A percentile compares a stretch with the other conserved stretches of the same genome.
Evolutionary conservation across 768 basidiomycete genomes (phyloP).

Genomic region (Leccinellum albellum): DNA sequence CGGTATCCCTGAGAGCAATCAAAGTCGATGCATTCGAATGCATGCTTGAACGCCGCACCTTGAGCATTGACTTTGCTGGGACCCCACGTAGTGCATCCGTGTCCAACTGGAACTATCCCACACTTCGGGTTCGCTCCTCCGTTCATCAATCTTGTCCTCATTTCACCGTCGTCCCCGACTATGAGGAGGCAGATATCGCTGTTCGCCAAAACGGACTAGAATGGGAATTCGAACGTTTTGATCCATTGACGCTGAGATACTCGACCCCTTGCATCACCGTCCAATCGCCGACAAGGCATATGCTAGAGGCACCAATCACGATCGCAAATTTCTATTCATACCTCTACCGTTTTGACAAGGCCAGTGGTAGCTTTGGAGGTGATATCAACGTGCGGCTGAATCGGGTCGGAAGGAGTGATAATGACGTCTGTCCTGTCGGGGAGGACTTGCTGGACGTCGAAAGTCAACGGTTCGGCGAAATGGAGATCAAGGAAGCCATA

Average conservation of each 20-base stretch:
- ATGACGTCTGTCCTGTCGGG: slow-evolving; percentile 4
- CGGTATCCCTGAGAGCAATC: slow-evolving; percentile 9
- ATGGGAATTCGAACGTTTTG: slow-evolving; percentile 18
- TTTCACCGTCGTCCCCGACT: slow-evolving; percentile 6
- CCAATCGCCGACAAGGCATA: background rate
- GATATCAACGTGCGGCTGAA: slow-evolving; percentile 10
- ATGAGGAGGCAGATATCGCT: slow-evolving; percentile 9
- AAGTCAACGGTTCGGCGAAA: background rate
- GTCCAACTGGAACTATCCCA: slow-evolving; percentile 10
- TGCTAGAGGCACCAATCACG: slow-evolving; percentile 3
- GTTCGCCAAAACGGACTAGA: background rate
- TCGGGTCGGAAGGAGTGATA: background rate
- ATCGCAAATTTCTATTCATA: slow-evolving; percentile 21
- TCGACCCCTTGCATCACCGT: slow-evolving; percentile 4
- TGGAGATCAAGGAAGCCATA: slow-evolving; percentile 10
- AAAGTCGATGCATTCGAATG: slow-evolving; percentile 12
- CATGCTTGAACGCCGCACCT: slow-evolving; percentile 9
- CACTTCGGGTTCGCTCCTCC: slow-evolving; percentile 7
- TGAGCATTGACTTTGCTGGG: background rate
- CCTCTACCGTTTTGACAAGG: slow-evolving; percentile 15
- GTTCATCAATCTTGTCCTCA: background rate
- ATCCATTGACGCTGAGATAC: slow-evolving; percentile 8
- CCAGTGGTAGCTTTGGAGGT: slow-evolving; percentile 5
- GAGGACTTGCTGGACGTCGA: slow-evolving; percentile 9
- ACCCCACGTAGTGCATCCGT: slow-evolving; percentile 4